Evolutionary conservation across 495 filamentous ascomycete species (phyloP), one percentile per base, ranked within the genome.

Genomic region (Penicillium maclennaniae): DNA sequence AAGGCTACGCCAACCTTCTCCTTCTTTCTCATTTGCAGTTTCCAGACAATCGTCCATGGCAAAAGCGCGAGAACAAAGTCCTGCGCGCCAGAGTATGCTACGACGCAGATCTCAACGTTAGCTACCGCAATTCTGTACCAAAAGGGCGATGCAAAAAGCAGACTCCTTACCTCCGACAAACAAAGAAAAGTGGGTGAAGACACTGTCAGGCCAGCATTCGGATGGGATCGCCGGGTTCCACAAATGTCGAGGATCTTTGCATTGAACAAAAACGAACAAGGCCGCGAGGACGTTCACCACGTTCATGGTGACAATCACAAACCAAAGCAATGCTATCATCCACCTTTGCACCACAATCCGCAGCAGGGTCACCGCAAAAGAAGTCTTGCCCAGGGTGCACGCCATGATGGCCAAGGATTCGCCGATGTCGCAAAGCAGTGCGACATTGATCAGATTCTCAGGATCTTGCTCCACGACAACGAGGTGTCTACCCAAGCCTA

Each of bases 251-350:
- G 59, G 59, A 25, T 61, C 59, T 16, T 59, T 53, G 45, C 59
- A 55, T 47, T 61, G 59, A 4, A 59, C 7, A 34, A 58, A 61
- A n/a, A 53, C 44, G 26, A 58, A 61, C 23, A 61, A 43, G 7
- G 55, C 59, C 7, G 59, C 49, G 17, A 61, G 27, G 20, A 55
- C 28, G 20, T 61, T 61, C 44, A 61, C 45, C 38, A 59, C 14
- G 21, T 61, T 61, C 59, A 61, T 61, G 2, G 59, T 61, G 20
- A 61, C 27, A 28, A 61, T 61, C 34, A 61, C 59, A 43, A 61
- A 55, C 59, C 59, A 61, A 1, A 61, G 17, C 9, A 55, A 8
- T 15, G 52, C 16, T 7, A 50, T 31, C 59, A 61, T 61, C 59
- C 59, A 61, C 23, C 46, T 59, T 1, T 50, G 52, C 14, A 61